Base-by-base conservation (phyloP, 2,329 filamentous ascomycete genomes). In the Aspergillus sp. region DNA sequence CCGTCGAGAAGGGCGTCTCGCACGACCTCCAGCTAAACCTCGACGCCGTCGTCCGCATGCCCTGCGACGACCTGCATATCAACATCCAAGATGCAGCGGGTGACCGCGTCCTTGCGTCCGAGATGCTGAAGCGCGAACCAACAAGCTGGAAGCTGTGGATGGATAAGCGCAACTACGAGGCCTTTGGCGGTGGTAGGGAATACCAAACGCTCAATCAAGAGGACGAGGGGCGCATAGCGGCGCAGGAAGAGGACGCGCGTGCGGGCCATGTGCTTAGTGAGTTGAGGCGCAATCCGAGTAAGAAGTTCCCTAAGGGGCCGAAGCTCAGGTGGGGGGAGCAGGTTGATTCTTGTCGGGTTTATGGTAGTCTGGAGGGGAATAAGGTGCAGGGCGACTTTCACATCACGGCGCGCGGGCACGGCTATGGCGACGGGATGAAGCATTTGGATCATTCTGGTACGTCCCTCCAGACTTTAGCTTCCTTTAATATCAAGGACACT, bases 371-470 rank as follows among this genome's bases (percentile, higher is more conserved):
- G 73, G 89, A 96, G 65, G 84, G 96, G 64, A 99, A 99, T 76
- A 96, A 96, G 78, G 95, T 99, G 44, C 93, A 97, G 76, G 95
- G 93, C 4, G 93, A 99, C 74, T 98, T 99, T 71, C 95, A 99
- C 73, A 95, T 99, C 69, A 99, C 95, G 2, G 95, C 95, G 3
- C 80, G 92, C 60, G 95, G 95, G 0, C 93, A 98, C 74, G 95
- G 95, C n/a, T 99, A 99, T 75, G 84, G 85, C 75, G 91, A 93
- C 71, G 81, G 86, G 64, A 90, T 88, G 39, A 80, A 81, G 60
- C 93, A 98, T 78, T 78, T 98, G 63, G 90, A 96, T 68, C 93
- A 98, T 74, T 80, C 73, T 41, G 75, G 91, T 95, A 82, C 76
- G 87, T 80, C 38, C 44, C 15, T 42, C 24, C 36, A 13, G 57